Percentiles rank a stretch among this genome's conserved stretches.
Evolutionary conservation across 2,329 filamentous ascomycete species (phyloP).

Genomic region (Ceratocystis variospora): DNA sequence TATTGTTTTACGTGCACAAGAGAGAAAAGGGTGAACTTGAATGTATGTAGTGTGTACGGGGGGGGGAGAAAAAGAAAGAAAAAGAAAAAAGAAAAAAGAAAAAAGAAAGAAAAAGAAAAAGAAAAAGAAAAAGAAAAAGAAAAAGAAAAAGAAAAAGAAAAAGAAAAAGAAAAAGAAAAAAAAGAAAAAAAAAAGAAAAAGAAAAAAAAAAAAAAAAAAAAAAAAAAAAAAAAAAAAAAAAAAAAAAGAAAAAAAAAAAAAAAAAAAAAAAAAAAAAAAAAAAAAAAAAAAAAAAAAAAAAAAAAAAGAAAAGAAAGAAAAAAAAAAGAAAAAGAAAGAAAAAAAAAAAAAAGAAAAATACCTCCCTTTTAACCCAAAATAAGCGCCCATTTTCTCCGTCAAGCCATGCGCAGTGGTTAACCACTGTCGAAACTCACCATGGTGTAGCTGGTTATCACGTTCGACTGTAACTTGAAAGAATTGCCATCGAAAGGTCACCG

Average conservation of each 20-base stretch:
- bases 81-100: too few species aligned
- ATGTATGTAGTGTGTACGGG: too few species aligned
- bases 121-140: too few species aligned
- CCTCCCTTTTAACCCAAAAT: neutral
- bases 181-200: neutral
- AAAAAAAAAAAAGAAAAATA: neutral
- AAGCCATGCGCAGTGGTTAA: slow-evolving; percentile 13
- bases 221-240: neutral
- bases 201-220: neutral
- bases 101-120: too few species aligned
- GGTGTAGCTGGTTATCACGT: slow-evolving; percentile 19
- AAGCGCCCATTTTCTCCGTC: neutral
- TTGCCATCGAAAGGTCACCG: slow-evolving; percentile 18
- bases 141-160: too few species aligned
- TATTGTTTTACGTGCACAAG: too few species aligned
- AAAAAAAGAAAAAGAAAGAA: too few species aligned
- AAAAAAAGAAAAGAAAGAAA: too few species aligned
- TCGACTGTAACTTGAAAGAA: slow-evolving; percentile 16
- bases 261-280: too few species aligned
- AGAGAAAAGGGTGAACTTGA: too few species aligned
- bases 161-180: neutral
- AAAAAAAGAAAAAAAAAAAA: too few species aligned
- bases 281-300: neutral
- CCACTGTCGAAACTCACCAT: slow-evolving; percentile 15
- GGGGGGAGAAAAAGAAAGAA: too few species aligned